A percentile compares a stretch with the other conserved stretches of the same genome.
Conservation (phyloP, 1,139 yeast genomes). For the Saccharomycopsis phalli region DNA sequence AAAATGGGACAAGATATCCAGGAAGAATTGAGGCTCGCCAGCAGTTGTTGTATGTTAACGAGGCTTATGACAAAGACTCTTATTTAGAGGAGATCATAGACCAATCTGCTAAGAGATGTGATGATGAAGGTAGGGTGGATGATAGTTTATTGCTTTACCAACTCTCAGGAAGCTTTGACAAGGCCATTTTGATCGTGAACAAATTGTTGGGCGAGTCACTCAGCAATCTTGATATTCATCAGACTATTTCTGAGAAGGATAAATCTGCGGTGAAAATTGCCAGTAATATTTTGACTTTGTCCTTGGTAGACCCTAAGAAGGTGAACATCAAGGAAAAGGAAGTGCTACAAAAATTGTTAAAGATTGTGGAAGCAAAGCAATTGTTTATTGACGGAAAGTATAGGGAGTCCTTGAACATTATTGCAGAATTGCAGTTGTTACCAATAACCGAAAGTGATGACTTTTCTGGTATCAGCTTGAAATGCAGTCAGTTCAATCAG, state of each 20-base stretch:
- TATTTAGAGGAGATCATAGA: constrained; percentile 66
- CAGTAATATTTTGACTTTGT: constrained; percentile 44
- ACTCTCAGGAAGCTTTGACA: constrained; percentile 79
- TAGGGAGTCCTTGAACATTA: constrained; percentile 47
- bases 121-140: constrained; percentile 82
- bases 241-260: constrained; percentile 35
- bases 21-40: constrained; percentile 82
- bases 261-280: constrained; percentile 43
- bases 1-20: constrained; percentile 69
- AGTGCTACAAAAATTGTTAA: constrained; percentile 56
- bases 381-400: constrained; percentile 50
- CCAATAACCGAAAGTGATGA: constrained; percentile 48
- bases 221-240: constrained; percentile 63
- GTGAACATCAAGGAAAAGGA: constrained; percentile 46
- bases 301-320: constrained; percentile 40
- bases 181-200: constrained; percentile 72
- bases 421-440: constrained; percentile 55
- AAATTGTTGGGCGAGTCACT: constrained; percentile 72
- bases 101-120: constrained; percentile 78
- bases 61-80: constrained; percentile 32
- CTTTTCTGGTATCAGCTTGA: constrained; percentile 40
- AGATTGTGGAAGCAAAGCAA: constrained; percentile 61
- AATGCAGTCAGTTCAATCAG: constrained; percentile 49
- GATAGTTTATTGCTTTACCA: constrained; percentile 85
- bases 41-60: constrained; percentile 50